A percentile compares a stretch with the other conserved stretches of the same genome.
phyloP scores from a whole-genome alignment of 768 basidiomycete species.

The Heimioporus sp. region DNA sequence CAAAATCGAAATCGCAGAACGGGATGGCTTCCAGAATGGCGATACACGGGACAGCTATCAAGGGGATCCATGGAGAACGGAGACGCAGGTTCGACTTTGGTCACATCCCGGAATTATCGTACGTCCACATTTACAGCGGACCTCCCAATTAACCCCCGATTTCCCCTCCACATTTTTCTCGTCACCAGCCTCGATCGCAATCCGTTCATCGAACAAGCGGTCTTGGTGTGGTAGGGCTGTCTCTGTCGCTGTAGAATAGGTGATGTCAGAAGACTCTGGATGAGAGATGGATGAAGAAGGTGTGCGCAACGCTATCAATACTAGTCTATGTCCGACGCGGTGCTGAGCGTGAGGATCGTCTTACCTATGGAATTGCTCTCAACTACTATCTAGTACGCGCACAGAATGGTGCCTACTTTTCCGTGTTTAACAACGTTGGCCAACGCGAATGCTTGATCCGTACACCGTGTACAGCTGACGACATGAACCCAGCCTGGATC shows the following conservation, averaged over 20 bases:
- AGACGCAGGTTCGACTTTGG: slow-evolving; percentile 21
- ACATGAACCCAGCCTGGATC: slow-evolving; percentile 40
- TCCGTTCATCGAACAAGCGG: slow-evolving; percentile 24
- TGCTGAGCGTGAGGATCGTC: slow-evolving; percentile 47
- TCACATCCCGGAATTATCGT: slow-evolving; percentile 31
- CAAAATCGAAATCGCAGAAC: slow-evolving; percentile 50
- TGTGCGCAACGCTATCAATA: too few relatives aligned
- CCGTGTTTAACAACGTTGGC: slow-evolving; percentile 26
- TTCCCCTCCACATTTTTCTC: slow-evolving; percentile 26
- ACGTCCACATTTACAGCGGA: slow-evolving; percentile 17
- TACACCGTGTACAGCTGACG: slow-evolving; percentile 1
- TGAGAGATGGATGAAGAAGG: too few relatives aligned
- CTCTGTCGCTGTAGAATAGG: too few relatives aligned
- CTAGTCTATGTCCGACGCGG: slow-evolving; percentile 62
- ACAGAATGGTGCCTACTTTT: slow-evolving; percentile 28
- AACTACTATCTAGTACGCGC: not conserved
- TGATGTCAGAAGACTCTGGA: too few relatives aligned
- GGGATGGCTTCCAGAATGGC: slow-evolving; percentile 21
- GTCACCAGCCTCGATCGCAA: slow-evolving; percentile 27
- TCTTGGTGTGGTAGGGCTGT: slow-evolving; percentile 4
- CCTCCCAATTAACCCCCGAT: slow-evolving; percentile 16
- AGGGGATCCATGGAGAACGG: slow-evolving; percentile 15
- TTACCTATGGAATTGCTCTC: not conserved
- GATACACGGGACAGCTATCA: slow-evolving; percentile 15
- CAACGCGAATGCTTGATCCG: not conserved